phyloP scores from a whole-genome alignment of 768 basidiomycete species.

The Suillus lakei region DNA sequence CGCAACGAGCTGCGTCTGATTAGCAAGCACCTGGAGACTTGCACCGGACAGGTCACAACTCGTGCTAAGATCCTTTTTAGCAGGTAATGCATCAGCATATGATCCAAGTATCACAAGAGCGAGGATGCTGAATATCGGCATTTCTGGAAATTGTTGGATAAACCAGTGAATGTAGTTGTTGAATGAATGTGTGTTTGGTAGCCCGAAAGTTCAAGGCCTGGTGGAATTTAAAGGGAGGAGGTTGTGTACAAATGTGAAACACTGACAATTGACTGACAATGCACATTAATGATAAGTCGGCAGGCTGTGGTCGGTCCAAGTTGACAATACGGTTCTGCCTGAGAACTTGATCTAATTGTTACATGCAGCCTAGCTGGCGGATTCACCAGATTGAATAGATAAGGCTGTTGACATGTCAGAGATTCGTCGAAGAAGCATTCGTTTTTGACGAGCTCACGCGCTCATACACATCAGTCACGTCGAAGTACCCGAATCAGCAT shows the following conservation, averaged over 20 bases:
- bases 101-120: neutral
- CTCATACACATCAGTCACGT: no score
- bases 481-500: no score
- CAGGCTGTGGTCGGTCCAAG: neutral
- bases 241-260: neutral
- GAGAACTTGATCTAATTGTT: neutral
- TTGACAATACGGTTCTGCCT: neutral
- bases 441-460: no score
- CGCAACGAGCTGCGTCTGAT: slow-evolving; percentile 39
- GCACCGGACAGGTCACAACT: slow-evolving; percentile 28
- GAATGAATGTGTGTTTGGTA: slow-evolving; percentile 1
- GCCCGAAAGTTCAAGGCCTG: neutral
- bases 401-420: no score
- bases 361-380: neutral
- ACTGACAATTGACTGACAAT: no score
- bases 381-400: no score
- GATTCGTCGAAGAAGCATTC: no score
- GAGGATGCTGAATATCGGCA: slow-evolving; percentile 3
- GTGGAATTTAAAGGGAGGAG: neutral
- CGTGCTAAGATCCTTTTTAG: neutral
- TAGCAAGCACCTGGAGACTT: slow-evolving; percentile 29
- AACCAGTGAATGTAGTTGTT: neutral
- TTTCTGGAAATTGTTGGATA: neutral
- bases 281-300: neutral
- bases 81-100: neutral